Base-by-base conservation (phyloP, 257 asterid genomes). In the Cynanchum wilfordii region DNA sequence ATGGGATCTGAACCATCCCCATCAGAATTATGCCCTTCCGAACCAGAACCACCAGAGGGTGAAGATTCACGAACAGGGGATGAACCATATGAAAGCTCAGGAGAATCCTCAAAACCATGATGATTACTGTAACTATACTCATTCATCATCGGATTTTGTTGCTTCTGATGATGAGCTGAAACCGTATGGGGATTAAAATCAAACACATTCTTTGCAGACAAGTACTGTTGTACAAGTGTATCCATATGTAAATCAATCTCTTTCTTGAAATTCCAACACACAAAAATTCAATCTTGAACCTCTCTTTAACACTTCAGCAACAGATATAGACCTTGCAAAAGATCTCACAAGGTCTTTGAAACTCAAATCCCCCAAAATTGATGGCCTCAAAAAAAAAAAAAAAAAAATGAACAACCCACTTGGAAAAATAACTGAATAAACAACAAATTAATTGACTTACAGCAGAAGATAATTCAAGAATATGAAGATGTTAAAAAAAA, bases 1-100 rank as follows among this genome's bases (percentile, higher is more conserved):
- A 89, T 87, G 10, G 89, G 95, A 64, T 78, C 84, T 75, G 81
- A 85, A 69, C 80, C 84, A 82, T 91, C 97, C 55, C 82, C 69
- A 57, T 75, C 86, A 49, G 84, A 75, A 71, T 27, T 3, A 24
- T 68, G 56, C 22, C 65, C 70, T 11, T 57, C 68, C 3, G 73
- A 69, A 47, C 73, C 59, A 3, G 71, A 67, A 56, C 51, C 49
- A 5, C 29, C 58, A 47, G 38, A 51, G 17, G 73, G 62, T 5
- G 73, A 69, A 10, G 69, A 64, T 9, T 64, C 69, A 64, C 69
- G 69, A 36, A 64, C 69, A 1, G 69, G 69, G 17, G 69, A 62
- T 4, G 54, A 38, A 10, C 49, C 62, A 25, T 68, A 13, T 11
- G 69, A 52, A 25, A 17, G 10, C 60, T 75, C 79, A 45, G 63